phyloP scores from a whole-genome alignment of 129 eudicot genomes.

The Chrysanthemum lavandulifolium region DNA sequence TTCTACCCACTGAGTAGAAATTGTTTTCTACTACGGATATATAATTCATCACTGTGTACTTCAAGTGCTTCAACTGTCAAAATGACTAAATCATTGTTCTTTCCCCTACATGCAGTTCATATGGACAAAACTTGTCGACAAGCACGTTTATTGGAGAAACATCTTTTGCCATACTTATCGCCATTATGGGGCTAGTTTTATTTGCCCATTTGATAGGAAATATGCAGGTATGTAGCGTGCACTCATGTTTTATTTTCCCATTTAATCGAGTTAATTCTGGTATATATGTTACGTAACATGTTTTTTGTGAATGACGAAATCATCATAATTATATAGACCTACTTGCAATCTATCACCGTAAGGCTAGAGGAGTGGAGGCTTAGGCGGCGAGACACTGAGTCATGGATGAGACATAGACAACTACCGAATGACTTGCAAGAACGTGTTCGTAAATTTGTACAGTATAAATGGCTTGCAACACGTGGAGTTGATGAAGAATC shows the following conservation, averaged over 20 bases:
- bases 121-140: constrained; percentile 75
- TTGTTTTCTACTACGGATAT: too few species aligned
- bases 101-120: constrained; percentile 63
- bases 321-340: constrained; percentile 50
- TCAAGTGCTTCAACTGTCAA: too few species aligned
- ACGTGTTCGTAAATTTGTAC: constrained; percentile 82
- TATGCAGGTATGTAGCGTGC: constrained; percentile 70
- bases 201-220: constrained; percentile 93
- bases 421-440: constrained; percentile 65
- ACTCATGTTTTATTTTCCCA: neutral
- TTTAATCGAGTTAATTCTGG: neutral
- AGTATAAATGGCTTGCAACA: constrained; percentile 89
- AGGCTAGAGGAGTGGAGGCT: constrained; percentile 99
- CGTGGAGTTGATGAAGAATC: constrained; percentile 94
- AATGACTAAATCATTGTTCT: neutral
- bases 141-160: constrained; percentile 87
- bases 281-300: neutral
- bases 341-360: constrained; percentile 80
- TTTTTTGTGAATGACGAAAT: neutral
- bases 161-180: constrained; percentile 71
- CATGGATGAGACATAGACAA: constrained; percentile 96
- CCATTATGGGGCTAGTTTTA: constrained; percentile 81
- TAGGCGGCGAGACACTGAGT: constrained; percentile 84
- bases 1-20: too few species aligned
- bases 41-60: too few species aligned